Evolutionary conservation across 1,284 basidiomycete genomes (phyloP).

Genomic region (Ustilago sp.): DNA sequence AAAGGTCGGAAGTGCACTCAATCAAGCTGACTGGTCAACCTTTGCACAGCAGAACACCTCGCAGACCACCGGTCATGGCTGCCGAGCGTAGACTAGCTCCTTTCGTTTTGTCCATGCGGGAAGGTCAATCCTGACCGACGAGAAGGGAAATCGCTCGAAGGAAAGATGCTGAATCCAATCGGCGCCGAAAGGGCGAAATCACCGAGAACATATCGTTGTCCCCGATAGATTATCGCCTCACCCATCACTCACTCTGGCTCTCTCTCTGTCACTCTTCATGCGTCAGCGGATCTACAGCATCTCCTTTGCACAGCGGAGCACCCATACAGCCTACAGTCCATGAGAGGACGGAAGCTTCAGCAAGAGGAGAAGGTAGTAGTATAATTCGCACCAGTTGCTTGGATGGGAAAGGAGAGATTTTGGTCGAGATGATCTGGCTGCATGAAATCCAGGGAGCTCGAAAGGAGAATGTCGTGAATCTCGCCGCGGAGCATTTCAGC

Average conservation of each 20-base stretch:
- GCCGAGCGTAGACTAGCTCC: too few species aligned
- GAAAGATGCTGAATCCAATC: neutral
- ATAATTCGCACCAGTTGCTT: too few species aligned
- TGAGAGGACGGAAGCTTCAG: neutral
- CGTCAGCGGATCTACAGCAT: neutral
- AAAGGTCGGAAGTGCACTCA: neutral
- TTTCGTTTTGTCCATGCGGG: neutral
- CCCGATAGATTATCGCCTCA: neutral
- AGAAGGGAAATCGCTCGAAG: too few species aligned
- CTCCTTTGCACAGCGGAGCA: neutral
- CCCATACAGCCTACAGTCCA: neutral
- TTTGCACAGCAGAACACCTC: neutral
- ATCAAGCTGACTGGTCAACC: conserved; percentile 7
- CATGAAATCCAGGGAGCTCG: conserved; percentile 1
- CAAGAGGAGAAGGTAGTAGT: neutral
- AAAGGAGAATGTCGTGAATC: conserved; percentile 4
- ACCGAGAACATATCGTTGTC: neutral
- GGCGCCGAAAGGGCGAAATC: conserved; percentile 3
- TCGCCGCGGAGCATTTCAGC: conserved; percentile 7
- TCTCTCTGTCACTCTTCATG: neutral
- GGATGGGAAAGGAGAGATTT: neutral
- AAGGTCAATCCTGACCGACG: neutral
- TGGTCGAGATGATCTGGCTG: neutral
- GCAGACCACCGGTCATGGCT: neutral
- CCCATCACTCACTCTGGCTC: neutral